phyloP scores from a whole-genome alignment of 495 filamentous ascomycete species.

The Aspergillus indologenus region DNA sequence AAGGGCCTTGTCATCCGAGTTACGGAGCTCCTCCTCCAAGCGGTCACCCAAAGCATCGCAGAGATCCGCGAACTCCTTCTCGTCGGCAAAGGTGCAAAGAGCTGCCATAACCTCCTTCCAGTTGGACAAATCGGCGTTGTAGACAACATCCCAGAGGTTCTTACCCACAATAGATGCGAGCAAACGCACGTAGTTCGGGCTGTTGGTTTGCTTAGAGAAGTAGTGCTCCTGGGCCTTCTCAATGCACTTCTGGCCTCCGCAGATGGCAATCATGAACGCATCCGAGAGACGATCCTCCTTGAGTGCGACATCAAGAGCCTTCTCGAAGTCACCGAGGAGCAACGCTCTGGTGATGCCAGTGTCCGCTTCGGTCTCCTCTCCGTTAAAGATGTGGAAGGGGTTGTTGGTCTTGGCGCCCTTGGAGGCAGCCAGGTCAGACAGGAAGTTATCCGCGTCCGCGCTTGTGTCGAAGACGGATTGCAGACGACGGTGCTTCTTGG shows the following conservation, averaged over 20 bases:
- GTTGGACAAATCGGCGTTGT: constrained; percentile 86
- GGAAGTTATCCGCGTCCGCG: constrained; percentile 75
- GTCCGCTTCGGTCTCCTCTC: constrained; percentile 76
- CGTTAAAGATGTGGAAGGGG: constrained; percentile 81
- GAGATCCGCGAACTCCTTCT: constrained; percentile 89
- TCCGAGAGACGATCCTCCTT: constrained; percentile 88
- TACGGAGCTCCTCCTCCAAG: constrained; percentile 65
- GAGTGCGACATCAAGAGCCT: constrained; percentile 82
- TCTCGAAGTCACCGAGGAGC: constrained; percentile 86
- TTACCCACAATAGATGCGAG: constrained; percentile 90
- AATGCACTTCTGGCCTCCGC: constrained; percentile 87
- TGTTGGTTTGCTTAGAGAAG: constrained; percentile 73
- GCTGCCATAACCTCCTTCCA: constrained; percentile 98
- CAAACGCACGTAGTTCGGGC: constrained; percentile 88
- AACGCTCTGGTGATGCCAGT: constrained; percentile 82
- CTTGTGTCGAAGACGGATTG: constrained; percentile 81
- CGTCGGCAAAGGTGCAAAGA: constrained; percentile 89
- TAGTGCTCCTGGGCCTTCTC: constrained; percentile 93
- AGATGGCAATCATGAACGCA: constrained; percentile 97
- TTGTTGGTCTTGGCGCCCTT: constrained; percentile 80
- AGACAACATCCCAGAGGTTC: constrained; percentile 96
- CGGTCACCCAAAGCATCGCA: constrained; percentile 94
- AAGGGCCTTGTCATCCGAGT: constrained; percentile 47
- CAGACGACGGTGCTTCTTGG: constrained; percentile 58
- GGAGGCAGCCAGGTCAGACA: constrained; percentile 69